Evolutionary conservation across 2,329 filamentous ascomycete species (phyloP).

Genomic region (Coniochaeta sp.): DNA sequence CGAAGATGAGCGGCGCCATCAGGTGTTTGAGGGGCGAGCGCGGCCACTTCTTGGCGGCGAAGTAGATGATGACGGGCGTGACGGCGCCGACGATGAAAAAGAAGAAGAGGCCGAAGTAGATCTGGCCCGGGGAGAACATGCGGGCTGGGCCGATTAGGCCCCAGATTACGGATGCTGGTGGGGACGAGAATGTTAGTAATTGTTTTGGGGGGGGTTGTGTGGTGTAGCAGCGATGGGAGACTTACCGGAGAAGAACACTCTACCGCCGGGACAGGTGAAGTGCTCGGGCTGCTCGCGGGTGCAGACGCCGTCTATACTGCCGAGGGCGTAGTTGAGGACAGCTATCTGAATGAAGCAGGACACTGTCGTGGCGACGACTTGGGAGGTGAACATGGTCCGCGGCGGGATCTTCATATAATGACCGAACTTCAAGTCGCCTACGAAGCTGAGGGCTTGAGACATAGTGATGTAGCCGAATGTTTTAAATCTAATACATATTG

Average conservation of each 20-base stretch:
- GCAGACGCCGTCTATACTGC: conserved; percentile 59
- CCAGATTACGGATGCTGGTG: conserved; percentile 57
- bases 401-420: conserved; percentile 70
- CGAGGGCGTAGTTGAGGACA: conserved; percentile 56
- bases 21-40: conserved; percentile 42
- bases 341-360: conserved; percentile 60
- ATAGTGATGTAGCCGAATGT: conserved; percentile 58
- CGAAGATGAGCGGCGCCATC: conserved; percentile 58
- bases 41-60: conserved; percentile 41
- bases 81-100: conserved; percentile 54
- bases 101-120: conserved; percentile 53
- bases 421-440: conserved; percentile 61
- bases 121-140: conserved; percentile 56
- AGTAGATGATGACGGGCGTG: conserved; percentile 45
- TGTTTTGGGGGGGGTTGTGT: too few relatives aligned
- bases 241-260: conserved; percentile 56
- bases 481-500: conserved; percentile 42
- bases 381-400: conserved; percentile 58
- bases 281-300: conserved; percentile 45
- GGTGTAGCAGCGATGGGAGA: background rate
- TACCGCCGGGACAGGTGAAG: conserved; percentile 57
- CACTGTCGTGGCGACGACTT: conserved; percentile 59
- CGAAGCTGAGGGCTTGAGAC: conserved; percentile 58
- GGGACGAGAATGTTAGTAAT: background rate
- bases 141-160: conserved; percentile 57